Evolutionary conservation across 2,329 filamentous ascomycete genomes (phyloP).

Genomic region (Ceratocystis harringtonii): DNA sequence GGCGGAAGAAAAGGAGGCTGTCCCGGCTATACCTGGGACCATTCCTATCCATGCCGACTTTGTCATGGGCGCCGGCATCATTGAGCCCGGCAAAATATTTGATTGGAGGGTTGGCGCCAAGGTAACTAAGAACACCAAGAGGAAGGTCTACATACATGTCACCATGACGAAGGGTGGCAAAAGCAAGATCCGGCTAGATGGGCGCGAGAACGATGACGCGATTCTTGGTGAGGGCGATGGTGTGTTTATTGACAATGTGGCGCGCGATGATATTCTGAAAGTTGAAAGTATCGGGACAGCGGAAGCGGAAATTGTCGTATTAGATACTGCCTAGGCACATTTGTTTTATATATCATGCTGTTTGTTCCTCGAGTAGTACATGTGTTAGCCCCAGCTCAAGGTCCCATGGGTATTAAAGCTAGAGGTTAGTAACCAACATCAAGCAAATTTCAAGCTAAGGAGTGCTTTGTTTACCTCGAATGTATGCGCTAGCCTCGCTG

Average conservation of each 20-base stretch:
- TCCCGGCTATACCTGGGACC: conserved; percentile 45
- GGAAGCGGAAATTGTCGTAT: conserved; percentile 53
- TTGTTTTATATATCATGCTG: not conserved
- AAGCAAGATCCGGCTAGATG: conserved; percentile 53
- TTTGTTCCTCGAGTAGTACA: not conserved
- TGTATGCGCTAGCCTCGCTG: no score
- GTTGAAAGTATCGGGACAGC: conserved; percentile 54
- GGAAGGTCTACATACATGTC: conserved; percentile 68
- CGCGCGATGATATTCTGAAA: conserved; percentile 46
- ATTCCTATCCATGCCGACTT: conserved; percentile 79
- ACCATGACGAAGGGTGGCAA: conserved; percentile 66
- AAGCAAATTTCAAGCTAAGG: no score
- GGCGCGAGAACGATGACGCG: conserved; percentile 42
- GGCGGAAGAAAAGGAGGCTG: conserved; percentile 48
- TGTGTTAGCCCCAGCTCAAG: no score
- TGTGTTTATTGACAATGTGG: conserved; percentile 54
- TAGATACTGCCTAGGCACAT: conserved; percentile 42
- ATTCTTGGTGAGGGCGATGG: conserved; percentile 65
- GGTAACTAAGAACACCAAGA: conserved; percentile 35
- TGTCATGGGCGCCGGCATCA: conserved; percentile 64
- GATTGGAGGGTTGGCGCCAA: conserved; percentile 55
- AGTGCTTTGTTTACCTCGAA: no score
- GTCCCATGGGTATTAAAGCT: no score
- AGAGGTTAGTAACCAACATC: no score
- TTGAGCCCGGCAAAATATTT: conserved; percentile 50